Conservation (phyloP, 495 filamentous ascomycete genomes). For the Lasiosphaeria ovina region DNA sequence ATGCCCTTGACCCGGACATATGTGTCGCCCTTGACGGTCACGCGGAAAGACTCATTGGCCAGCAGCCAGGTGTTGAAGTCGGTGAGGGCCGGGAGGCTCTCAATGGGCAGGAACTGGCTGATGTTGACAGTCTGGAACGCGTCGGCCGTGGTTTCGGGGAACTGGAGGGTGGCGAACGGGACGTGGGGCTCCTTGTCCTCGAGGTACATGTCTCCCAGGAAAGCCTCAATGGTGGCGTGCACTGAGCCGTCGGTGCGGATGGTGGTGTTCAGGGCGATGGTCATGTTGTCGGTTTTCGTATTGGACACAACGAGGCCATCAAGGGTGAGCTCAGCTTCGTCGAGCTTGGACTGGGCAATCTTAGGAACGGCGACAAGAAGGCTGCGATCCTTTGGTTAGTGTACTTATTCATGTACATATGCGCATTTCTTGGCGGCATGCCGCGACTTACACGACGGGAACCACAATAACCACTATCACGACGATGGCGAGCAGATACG, state of each 20-base stretch:
- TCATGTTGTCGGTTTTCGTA: slow-evolving; percentile 56
- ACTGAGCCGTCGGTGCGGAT: slow-evolving; percentile 54
- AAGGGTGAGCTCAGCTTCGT: slow-evolving; percentile 61
- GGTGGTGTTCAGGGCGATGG: slow-evolving; percentile 55
- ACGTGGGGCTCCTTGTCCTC: slow-evolving; percentile 54
- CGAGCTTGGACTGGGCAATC: slow-evolving; percentile 67
- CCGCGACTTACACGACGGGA: slow-evolving; percentile 61
- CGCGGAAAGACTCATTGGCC: slow-evolving; percentile 34
- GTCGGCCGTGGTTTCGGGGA: slow-evolving; percentile 53
- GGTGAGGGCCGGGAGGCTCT: slow-evolving; percentile 57
- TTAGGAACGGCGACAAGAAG: slow-evolving; percentile 70
- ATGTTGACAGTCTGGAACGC: slow-evolving; percentile 56
- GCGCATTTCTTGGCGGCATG: not conserved
- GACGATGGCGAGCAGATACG: slow-evolving; percentile 59
- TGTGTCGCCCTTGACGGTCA: slow-evolving; percentile 42
- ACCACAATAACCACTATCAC: slow-evolving; percentile 58
- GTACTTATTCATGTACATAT: slow-evolving; percentile 7
- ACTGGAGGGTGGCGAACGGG: slow-evolving; percentile 51
- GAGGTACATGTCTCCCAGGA: slow-evolving; percentile 49
- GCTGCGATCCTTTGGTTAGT: slow-evolving; percentile 39
- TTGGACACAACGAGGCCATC: slow-evolving; percentile 56
- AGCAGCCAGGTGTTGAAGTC: slow-evolving; percentile 59
- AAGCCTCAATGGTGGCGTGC: slow-evolving; percentile 40
- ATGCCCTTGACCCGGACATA: slow-evolving; percentile 40
- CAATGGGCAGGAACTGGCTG: slow-evolving; percentile 53